These are phyloP conservation scores for Cymbopogon flexuosus DNA, from an alignment of 202 grass and related monocot genomes.

Conservation along the genomic window DNA sequence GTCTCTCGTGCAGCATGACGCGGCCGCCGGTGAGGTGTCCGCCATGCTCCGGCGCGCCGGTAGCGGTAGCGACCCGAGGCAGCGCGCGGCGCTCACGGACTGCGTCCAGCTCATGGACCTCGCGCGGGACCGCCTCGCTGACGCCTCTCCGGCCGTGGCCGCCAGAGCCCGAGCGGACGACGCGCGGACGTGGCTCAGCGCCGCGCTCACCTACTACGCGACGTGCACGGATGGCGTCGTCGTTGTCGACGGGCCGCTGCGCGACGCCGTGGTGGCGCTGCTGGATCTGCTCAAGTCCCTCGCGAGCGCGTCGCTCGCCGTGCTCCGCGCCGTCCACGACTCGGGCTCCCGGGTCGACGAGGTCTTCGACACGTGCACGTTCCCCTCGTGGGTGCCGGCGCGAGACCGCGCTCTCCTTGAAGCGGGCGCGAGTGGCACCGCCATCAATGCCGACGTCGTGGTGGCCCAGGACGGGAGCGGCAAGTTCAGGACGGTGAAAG, in stretches of 20 bases:
- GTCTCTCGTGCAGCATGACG: conserved; percentile 33
- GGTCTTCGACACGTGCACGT: neutral
- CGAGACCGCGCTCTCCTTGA: conserved; percentile 43
- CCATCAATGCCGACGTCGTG: conserved; percentile 36
- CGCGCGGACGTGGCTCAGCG: conserved; percentile 63
- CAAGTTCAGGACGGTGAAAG: conserved; percentile 49
- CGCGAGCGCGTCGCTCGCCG: conserved; percentile 50
- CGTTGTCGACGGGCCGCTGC: neutral
- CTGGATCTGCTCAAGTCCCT: conserved; percentile 29
- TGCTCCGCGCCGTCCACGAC: conserved; percentile 33
- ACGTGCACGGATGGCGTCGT: conserved; percentile 60
- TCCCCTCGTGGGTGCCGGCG: conserved; percentile 40
- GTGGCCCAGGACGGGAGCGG: conserved; percentile 71
- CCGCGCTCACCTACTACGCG: conserved; percentile 50
- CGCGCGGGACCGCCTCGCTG: conserved; percentile 45
- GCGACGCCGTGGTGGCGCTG: conserved; percentile 1
- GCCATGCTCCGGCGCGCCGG: neutral
- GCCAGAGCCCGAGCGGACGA: neutral
- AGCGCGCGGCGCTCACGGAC: conserved; percentile 38
- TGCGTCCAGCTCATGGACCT: conserved; percentile 49
- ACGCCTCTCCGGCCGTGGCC: neutral
- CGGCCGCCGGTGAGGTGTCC: neutral
- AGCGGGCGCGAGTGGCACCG: neutral
- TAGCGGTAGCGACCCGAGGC: neutral
- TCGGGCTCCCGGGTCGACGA: neutral